phyloP scores from a whole-genome alignment of 768 basidiomycete species.

The Kwoniella bestiolae region DNA sequence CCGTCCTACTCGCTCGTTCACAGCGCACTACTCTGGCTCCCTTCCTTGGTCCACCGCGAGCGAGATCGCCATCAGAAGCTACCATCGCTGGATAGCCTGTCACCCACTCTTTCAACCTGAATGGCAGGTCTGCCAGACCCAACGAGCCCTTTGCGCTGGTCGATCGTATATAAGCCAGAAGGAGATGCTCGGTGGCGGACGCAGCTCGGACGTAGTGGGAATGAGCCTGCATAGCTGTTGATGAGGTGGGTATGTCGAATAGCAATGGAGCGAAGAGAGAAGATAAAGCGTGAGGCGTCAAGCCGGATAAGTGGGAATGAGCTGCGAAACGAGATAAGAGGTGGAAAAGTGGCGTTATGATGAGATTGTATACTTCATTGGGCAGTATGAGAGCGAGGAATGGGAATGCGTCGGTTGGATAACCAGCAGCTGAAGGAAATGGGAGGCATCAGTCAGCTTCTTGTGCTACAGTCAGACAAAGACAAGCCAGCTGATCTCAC shows the following conservation, averaged over 20 bases:
- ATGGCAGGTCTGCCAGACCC: slow-evolving; percentile 61
- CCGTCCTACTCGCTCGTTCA: slow-evolving; percentile 75
- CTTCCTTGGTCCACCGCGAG: slow-evolving; percentile 66
- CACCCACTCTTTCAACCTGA: slow-evolving; percentile 88
- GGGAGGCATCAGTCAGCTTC: slow-evolving; percentile 10
- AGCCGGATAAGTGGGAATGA: slow-evolving; percentile 80
- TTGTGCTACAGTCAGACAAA: neutral
- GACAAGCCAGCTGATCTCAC: slow-evolving; percentile 59
- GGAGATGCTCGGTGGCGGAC: slow-evolving; percentile 86
- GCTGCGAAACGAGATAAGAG: slow-evolving; percentile 81
- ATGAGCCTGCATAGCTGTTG: slow-evolving; percentile 66
- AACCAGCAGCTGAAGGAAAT: slow-evolving; percentile 63
- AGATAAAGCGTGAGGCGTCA: slow-evolving; percentile 87
- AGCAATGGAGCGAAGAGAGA: slow-evolving; percentile 86
- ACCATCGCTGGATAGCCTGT: slow-evolving; percentile 84
- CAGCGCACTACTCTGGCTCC: slow-evolving; percentile 79
- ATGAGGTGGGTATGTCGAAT: slow-evolving; percentile 65
- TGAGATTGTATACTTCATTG: slow-evolving; percentile 23
- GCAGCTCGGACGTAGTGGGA: slow-evolving; percentile 76
- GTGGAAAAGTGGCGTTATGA: slow-evolving; percentile 67
- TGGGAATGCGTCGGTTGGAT: slow-evolving; percentile 73
- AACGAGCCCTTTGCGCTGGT: slow-evolving; percentile 63
- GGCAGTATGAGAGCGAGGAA: slow-evolving; percentile 63
- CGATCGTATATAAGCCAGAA: slow-evolving; percentile 87
- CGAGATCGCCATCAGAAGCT: slow-evolving; percentile 62